These are phyloP conservation scores for Phoma sp. DNA, from an alignment of 2,329 filamentous ascomycete species.

Conservation along the genomic window DNA sequence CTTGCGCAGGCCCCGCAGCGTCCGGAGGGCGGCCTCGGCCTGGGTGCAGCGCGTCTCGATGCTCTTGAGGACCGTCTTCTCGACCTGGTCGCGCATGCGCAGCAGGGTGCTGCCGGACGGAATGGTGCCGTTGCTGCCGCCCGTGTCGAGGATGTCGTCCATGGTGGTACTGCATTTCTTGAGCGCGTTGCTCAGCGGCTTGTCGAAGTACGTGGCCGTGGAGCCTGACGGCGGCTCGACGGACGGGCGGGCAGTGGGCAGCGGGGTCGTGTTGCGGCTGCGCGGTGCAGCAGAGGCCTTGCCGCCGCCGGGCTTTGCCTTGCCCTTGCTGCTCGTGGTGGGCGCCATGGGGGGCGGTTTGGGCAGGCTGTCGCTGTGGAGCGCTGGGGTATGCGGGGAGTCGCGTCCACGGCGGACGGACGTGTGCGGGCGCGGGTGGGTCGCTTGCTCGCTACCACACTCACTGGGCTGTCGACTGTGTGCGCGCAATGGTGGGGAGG, in stretches of 20 bases:
- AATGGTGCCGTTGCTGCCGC: conserved; percentile 59
- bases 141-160: conserved; percentile 74
- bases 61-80: conserved; percentile 58
- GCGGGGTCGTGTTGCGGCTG: conserved; percentile 81
- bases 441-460: not conserved
- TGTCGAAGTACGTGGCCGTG: conserved; percentile 68
- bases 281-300: conserved; percentile 49
- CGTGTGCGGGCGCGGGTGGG: too few relatives aligned
- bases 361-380: not conserved
- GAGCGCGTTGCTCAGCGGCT: conserved; percentile 62
- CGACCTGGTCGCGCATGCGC: conserved; percentile 70
- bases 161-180: conserved; percentile 66
- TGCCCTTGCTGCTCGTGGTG: conserved; percentile 54
- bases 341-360: conserved; percentile 39
- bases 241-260: conserved; percentile 61
- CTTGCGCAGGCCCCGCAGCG: conserved; percentile 71
- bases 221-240: conserved; percentile 41
- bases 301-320: conserved; percentile 57
- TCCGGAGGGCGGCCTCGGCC: conserved; percentile 77
- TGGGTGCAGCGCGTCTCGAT: conserved; percentile 64
- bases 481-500: not conserved
- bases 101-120: conserved; percentile 70
- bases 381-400: conserved; percentile 6
- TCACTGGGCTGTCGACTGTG: not conserved
- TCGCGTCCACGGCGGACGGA: conserved; percentile 8